Evolutionary conservation across 768 basidiomycete genomes (phyloP), one percentile per base, ranked within the genome.

Genomic region (Auricularia cornea): DNA sequence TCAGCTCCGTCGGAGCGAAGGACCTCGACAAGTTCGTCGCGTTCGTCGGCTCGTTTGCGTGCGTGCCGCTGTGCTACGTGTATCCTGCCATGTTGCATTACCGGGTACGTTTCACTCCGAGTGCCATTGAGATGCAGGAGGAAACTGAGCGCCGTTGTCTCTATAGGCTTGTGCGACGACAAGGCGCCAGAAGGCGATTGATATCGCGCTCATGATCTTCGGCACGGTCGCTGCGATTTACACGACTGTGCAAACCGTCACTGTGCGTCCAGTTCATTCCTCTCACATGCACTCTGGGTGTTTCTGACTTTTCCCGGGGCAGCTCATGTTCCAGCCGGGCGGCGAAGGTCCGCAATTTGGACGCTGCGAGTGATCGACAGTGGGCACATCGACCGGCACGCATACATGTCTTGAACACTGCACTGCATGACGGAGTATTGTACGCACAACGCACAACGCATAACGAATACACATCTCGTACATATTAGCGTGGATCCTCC

Each of bases 1-100:
- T 98, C 68, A 89, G 88, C 70, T 88, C 87, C 86, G 75, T 80
- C 14, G 96, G 95, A 18, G 92, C 93, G 14, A 81, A 78, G 38
- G 95, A 97, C 74, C 76, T 98, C 52, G 96, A 98, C 77, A 98
- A 97, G 77, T 97, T 97, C 71, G 95, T 97, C 18, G 85, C 92
- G 18, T 86, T 98, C 69, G 82, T 98, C 64, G 96, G 96, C 59
- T 89, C 90, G 71, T 94, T 94, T 70, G 95, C 95, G 64, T 97
- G 94, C 69, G 88, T 97, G 10, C 96, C 96, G 8, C 77, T 98
- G 65, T 96, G 94, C 73, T 95, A 92, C 72, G 86, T 95, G 59
- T 98, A 97, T 70, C 96, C 94, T 3, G 87, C 94, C 4, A 86
- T 97, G 88, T 75, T 97, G 65, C 94, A 96, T 72, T 90, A 92